Conservation (phyloP, 1,284 basidiomycete species). For the Ganoderma meredithae region DNA sequence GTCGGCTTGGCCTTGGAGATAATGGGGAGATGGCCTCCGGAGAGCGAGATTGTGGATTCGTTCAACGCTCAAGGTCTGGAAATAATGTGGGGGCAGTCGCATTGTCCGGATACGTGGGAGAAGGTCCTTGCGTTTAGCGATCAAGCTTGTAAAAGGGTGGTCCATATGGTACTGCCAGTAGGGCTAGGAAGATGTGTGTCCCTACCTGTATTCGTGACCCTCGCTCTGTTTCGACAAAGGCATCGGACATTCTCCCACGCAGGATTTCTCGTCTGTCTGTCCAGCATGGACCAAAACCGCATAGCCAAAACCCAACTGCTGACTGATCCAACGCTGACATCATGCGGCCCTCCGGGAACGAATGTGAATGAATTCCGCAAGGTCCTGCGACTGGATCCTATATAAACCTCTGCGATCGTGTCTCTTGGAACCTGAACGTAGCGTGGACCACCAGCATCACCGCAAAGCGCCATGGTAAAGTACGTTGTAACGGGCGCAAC, state of each 20-base stretch:
- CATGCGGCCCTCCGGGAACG: not conserved
- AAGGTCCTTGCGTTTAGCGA: not conserved
- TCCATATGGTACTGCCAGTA: not conserved
- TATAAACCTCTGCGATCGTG: too few species aligned
- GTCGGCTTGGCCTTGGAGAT: not conserved
- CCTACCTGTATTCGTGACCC: not conserved
- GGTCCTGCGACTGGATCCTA: not conserved
- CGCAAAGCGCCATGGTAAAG: slow-evolving; percentile 1
- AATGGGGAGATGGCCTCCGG: not conserved
- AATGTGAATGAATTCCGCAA: not conserved
- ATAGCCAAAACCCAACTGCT: not conserved
- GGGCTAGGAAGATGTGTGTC: not conserved
- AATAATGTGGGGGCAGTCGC: not conserved
- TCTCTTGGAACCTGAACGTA: too few species aligned
- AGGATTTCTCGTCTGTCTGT: not conserved
- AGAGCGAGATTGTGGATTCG: not conserved
- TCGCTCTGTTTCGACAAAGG: not conserved
- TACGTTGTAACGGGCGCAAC: slow-evolving; percentile 44
- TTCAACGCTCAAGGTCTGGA: not conserved
- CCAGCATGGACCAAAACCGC: not conserved
- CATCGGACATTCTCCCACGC: not conserved
- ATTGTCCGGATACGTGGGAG: not conserved
- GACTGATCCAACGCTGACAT: slow-evolving; percentile 6
- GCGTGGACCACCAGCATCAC: not conserved
- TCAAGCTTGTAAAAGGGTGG: not conserved